These are phyloP conservation scores for Panicum virgatum DNA, from an alignment of 202 grass and related monocot species.

Conservation along the genomic window DNA sequence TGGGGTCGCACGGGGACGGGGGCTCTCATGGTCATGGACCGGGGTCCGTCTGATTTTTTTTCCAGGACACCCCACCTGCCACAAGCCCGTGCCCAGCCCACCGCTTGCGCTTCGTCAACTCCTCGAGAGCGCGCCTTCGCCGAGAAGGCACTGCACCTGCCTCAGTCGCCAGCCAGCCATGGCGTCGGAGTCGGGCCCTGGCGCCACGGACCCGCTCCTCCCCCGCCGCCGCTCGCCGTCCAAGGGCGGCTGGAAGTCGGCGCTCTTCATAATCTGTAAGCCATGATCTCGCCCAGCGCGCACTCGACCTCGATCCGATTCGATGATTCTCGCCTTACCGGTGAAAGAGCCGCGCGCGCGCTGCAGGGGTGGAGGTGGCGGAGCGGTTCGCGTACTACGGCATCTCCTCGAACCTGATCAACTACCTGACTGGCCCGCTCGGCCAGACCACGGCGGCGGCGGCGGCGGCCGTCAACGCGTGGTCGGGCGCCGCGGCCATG, in stretches of 20 bases:
- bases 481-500: constrained; percentile 57
- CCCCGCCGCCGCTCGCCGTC: neutral
- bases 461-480: constrained; percentile 54
- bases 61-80: no score
- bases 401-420: constrained; percentile 71
- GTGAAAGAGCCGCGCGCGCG: no score
- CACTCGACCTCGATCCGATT: neutral
- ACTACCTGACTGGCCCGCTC: constrained; percentile 72
- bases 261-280: constrained; percentile 82
- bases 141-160: neutral
- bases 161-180: neutral
- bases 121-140: neutral
- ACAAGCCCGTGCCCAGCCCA: no score
- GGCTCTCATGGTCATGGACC: no score
- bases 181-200: constrained; percentile 1
- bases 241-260: constrained; percentile 59
- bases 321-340: neutral
- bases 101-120: neutral
- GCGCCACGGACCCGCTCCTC: constrained; percentile 35
- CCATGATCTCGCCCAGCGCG: neutral
- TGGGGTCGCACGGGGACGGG: no score
- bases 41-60: no score
- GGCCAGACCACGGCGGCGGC: constrained; percentile 51
- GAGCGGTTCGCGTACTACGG: constrained; percentile 75
- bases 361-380: constrained; percentile 66